phyloP scores from a whole-genome alignment of 116 monocot genomes.

The Dioscorea cayenensis region DNA sequence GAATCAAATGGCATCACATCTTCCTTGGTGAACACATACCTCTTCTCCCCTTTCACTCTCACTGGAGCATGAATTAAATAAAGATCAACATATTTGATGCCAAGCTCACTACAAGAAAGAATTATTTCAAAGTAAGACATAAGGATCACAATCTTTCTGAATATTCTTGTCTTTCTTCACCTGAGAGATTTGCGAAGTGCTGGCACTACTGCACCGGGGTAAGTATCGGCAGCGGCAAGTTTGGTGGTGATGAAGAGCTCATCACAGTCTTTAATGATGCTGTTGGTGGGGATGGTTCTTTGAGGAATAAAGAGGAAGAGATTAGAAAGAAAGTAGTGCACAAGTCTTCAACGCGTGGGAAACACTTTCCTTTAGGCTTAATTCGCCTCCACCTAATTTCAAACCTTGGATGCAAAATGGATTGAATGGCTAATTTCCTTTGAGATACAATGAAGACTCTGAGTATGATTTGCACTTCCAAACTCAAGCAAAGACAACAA shows the following conservation, averaged over 20 bases:
- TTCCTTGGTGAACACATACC: neutral
- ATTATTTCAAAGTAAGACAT: neutral
- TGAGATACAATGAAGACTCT: too few relatives aligned
- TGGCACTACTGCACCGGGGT: neutral
- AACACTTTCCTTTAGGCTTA: too few relatives aligned
- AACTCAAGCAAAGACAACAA: too few relatives aligned
- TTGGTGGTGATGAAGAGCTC: constrained; percentile 16
- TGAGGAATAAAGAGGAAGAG: too few relatives aligned
- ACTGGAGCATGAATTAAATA: constrained; percentile 8
- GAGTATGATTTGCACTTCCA: too few relatives aligned
- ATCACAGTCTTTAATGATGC: neutral
- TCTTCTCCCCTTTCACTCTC: constrained; percentile 7
- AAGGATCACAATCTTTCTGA: neutral
- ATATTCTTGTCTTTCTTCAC: neutral
- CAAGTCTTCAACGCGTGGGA: too few relatives aligned
- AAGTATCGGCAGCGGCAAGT: neutral
- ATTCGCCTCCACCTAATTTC: too few relatives aligned
- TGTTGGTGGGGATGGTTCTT: too few relatives aligned
- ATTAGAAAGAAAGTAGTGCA: too few relatives aligned
- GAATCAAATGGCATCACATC: constrained; percentile 5
- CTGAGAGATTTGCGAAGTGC: constrained; percentile 2
- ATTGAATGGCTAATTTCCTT: too few relatives aligned
- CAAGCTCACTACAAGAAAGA: neutral
- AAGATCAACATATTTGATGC: neutral
- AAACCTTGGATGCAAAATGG: too few relatives aligned